Conservation (phyloP, 352 stramenopile species). For the Globisporangium cystogenes region DNA sequence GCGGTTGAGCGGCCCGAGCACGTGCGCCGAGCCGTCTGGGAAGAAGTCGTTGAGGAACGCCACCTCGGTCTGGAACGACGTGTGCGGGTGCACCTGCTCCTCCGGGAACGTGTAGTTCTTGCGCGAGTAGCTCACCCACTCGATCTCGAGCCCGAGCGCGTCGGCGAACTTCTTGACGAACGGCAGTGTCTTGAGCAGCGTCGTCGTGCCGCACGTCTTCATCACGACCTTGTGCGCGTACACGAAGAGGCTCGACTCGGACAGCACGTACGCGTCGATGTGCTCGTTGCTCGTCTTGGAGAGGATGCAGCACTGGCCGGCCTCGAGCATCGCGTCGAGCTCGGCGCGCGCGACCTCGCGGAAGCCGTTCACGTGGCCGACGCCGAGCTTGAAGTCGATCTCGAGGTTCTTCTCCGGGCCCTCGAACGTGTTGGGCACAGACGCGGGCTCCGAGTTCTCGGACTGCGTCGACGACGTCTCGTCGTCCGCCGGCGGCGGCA, state of each 20-base stretch:
- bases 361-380: conserved; percentile 79
- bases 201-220: conserved; percentile 99
- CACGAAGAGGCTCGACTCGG: conserved; percentile 98
- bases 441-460: conserved; percentile 39
- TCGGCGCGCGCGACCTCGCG: conserved; percentile 84
- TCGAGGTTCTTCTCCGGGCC: conserved; percentile 98
- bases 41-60: conserved; percentile 93
- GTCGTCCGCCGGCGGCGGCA: conserved; percentile 40
- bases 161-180: conserved; percentile 81
- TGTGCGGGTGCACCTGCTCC: conserved; percentile 97
- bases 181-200: conserved; percentile 91
- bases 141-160: conserved; percentile 92
- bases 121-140: conserved; percentile 98
- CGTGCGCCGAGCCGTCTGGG: conserved; percentile 76
- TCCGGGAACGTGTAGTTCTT: conserved; percentile 99
- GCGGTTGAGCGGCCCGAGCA: conserved; percentile 93
- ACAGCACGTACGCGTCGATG: conserved; percentile 94
- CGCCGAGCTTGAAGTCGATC: conserved; percentile 88
- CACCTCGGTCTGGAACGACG: conserved; percentile 95
- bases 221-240: conserved; percentile 98
- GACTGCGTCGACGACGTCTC: conserved; percentile 67
- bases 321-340: conserved; percentile 93
- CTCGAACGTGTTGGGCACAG: conserved; percentile 91
- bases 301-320: conserved; percentile 96
- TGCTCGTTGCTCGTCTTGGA: conserved; percentile 95